phyloP scores from a whole-genome alignment of 805 yeast genomes.

The Kregervanrija delftensis region DNA sequence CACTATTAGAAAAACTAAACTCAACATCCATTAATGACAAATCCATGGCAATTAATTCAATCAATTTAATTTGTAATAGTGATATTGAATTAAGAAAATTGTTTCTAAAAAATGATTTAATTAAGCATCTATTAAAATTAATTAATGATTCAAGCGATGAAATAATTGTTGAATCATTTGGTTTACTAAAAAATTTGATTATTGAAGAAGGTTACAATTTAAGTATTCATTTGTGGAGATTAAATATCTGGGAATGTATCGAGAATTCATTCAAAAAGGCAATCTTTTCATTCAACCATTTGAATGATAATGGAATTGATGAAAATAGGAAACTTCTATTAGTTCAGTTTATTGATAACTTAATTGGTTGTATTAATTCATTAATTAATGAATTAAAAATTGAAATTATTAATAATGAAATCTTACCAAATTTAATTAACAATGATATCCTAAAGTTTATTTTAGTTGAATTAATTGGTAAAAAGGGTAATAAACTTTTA shows the following conservation, averaged over 20 bases:
- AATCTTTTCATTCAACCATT: conserved; percentile 38
- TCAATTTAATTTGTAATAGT: conserved; percentile 20
- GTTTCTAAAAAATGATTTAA: conserved; percentile 64
- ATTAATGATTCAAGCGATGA: conserved; percentile 66
- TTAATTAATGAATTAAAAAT: conserved; percentile 54
- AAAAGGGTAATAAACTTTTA: conserved; percentile 24
- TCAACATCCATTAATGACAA: conserved; percentile 65
- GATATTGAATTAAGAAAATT: conserved; percentile 56
- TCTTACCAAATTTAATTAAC: conserved; percentile 18
- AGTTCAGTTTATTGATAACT: conserved; percentile 65
- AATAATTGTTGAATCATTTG: conserved; percentile 73
- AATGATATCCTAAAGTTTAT: conserved; percentile 30
- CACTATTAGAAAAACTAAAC: conserved; percentile 60
- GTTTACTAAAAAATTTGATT: conserved; percentile 71
- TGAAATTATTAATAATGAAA: conserved; percentile 33
- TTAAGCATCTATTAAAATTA: conserved; percentile 41
- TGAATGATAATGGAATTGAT: conserved; percentile 23
- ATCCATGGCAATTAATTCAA: conserved; percentile 68
- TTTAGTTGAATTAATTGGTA: conserved; percentile 27
- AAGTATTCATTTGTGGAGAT: conserved; percentile 68
- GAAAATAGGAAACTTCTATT: conserved; percentile 36
- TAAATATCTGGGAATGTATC: conserved; percentile 63
- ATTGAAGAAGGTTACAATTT: conserved; percentile 86
- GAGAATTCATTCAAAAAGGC: conserved; percentile 46
- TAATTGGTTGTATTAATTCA: conserved; percentile 61